These are phyloP conservation scores for Avena insularis DNA, from an alignment of 176 grass and related monocot species.

Conservation along the genomic window DNA sequence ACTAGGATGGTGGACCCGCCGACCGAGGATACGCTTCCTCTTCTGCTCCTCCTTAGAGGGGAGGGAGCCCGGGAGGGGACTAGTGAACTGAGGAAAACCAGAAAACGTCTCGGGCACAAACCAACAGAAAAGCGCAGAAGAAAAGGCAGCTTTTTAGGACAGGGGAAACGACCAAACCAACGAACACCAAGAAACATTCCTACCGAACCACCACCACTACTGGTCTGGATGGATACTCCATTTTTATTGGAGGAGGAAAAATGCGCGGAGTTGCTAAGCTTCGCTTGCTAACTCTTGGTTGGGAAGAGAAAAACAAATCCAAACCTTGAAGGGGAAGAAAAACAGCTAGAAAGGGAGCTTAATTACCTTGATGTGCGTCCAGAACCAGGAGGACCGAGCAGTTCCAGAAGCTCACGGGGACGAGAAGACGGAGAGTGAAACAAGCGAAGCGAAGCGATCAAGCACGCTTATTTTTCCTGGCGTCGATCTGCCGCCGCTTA, in stretches of 20 bases:
- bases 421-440: neutral
- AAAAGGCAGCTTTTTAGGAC: conserved; percentile 59
- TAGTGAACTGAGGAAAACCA: neutral
- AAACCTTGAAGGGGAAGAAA: neutral
- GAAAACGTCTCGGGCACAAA: neutral
- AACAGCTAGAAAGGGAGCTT: neutral
- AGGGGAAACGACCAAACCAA: conserved; percentile 47
- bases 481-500: neutral
- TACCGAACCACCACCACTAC: conserved; percentile 29
- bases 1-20: neutral
- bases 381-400: neutral
- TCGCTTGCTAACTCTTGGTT: neutral
- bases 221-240: neutral
- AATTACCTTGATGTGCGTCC: conserved; percentile 32
- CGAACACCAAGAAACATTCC: conserved; percentile 44
- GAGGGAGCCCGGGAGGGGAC: neutral
- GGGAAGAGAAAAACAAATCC: neutral
- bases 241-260: neutral
- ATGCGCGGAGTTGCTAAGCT: neutral
- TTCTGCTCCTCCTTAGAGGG: neutral
- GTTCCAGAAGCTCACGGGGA: neutral
- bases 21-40: neutral
- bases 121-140: conserved; percentile 41
- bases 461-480: conserved; percentile 1
- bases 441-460: neutral